Evolutionary conservation across 2,329 filamentous ascomycete species (phyloP).

Genomic region (Cadophora sp.): DNA sequence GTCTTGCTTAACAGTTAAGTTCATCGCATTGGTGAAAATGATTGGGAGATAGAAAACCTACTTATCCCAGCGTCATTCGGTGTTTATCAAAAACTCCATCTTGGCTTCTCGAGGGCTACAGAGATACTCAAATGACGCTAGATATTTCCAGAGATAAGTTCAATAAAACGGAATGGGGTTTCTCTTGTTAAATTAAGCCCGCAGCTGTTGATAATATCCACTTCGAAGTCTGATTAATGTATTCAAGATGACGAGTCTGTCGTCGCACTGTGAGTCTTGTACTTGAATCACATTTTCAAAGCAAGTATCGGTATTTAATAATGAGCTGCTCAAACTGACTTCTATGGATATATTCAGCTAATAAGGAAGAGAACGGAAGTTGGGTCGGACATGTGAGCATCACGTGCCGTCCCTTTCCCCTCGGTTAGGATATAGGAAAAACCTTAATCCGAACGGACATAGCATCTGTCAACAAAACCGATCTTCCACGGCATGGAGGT

Average conservation of each 20-base stretch:
- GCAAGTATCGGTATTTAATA: no score
- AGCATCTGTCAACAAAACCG: neutral
- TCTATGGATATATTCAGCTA: no score
- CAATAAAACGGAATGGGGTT: neutral
- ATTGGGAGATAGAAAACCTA: no score
- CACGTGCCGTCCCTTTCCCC: neutral
- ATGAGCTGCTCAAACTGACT: no score
- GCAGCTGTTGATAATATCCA: no score
- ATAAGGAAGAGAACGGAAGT: no score
- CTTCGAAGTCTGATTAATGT: no score
- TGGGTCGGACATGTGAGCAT: neutral
- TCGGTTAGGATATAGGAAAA: neutral
- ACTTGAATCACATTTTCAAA: neutral
- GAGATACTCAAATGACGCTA: neutral
- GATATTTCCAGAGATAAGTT: neutral
- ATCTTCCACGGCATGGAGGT: neutral
- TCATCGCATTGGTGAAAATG: no score
- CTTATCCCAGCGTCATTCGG: no score
- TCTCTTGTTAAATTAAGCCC: neutral
- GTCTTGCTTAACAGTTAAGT: no score
- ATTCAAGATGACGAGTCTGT: no score
- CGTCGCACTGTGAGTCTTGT: neutral
- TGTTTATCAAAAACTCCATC: no score
- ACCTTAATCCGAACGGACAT: neutral
- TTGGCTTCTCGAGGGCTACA: neutral